These are phyloP conservation scores for Cynara cardunculus DNA, from an alignment of 129 eudicot species.

Conservation along the genomic window DNA sequence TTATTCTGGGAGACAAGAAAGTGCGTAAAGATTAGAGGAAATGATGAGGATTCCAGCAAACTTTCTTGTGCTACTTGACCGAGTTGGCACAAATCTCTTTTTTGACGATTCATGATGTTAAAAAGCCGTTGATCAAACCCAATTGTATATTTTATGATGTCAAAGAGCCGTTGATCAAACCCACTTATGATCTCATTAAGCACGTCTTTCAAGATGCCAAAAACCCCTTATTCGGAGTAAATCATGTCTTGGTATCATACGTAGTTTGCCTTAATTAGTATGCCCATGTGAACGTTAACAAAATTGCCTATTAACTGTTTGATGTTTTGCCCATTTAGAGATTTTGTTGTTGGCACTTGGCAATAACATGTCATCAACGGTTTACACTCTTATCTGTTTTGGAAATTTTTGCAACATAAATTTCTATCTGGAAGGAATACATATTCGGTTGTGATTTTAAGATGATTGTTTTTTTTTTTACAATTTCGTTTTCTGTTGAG, in stretches of 20 bases:
- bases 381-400: not conserved
- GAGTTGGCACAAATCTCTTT: not conserved
- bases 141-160: conserved; percentile 18
- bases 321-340: conserved; percentile 7
- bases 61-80: conserved; percentile 12
- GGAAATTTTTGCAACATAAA: not conserved
- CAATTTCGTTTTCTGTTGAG: not conserved
- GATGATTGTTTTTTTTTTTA: not conserved
- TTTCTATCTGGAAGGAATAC: not conserved
- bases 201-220: not conserved
- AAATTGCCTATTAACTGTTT: conserved; percentile 7
- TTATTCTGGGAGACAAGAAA: not conserved
- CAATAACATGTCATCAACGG: not conserved
- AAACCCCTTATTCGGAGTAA: not conserved
- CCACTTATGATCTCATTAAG: conserved; percentile 10
- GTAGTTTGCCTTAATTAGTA: no score
- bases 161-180: conserved; percentile 20
- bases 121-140: conserved; percentile 22
- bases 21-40: conserved; percentile 1
- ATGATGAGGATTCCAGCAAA: conserved; percentile 18
- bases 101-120: conserved; percentile 19
- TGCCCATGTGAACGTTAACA: not conserved
- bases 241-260: not conserved
- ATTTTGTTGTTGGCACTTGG: not conserved
- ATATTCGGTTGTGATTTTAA: not conserved